Percentiles rank a stretch among this genome's conserved stretches.
Conservation (phyloP, 2,329 filamentous ascomycete species). For the Penicillium expansum region DNA sequence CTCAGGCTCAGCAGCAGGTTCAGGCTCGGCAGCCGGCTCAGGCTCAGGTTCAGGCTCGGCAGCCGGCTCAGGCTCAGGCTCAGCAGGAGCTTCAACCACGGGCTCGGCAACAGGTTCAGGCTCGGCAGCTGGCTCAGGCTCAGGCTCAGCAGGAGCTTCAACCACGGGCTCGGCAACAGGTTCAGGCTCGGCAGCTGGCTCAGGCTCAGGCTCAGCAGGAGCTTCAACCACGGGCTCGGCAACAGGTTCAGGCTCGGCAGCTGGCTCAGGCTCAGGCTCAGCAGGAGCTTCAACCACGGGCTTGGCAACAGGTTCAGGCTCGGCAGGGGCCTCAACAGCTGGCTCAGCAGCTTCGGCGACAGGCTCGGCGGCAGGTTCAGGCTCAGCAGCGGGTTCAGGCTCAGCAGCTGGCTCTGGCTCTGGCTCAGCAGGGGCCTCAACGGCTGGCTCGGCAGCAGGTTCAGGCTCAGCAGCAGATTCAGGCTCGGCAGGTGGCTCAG, state of each 20-base stretch:
- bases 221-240: neutral
- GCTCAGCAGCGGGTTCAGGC: too few relatives aligned
- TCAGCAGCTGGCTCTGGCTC: too few relatives aligned
- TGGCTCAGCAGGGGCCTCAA: slow-evolving; percentile 7
- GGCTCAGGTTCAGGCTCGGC: neutral
- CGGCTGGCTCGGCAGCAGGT: neutral
- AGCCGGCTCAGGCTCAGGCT: neutral
- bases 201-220: neutral
- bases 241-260: neutral
- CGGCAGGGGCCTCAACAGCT: neutral
- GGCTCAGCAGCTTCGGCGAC: neutral
- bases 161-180: neutral
- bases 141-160: neutral
- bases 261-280: slow-evolving; percentile 1
- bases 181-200: neutral
- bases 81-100: neutral
- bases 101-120: neutral
- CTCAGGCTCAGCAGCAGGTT: neutral
- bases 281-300: slow-evolving; percentile 10
- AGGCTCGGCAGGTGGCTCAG: neutral
- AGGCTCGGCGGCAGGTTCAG: neutral
- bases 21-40: neutral
- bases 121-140: neutral
- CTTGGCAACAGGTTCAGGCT: too few relatives aligned
- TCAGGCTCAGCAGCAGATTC: neutral